phyloP scores from a whole-genome alignment of 2,329 filamentous ascomycete genomes.

The Salinomyces thailandicus region DNA sequence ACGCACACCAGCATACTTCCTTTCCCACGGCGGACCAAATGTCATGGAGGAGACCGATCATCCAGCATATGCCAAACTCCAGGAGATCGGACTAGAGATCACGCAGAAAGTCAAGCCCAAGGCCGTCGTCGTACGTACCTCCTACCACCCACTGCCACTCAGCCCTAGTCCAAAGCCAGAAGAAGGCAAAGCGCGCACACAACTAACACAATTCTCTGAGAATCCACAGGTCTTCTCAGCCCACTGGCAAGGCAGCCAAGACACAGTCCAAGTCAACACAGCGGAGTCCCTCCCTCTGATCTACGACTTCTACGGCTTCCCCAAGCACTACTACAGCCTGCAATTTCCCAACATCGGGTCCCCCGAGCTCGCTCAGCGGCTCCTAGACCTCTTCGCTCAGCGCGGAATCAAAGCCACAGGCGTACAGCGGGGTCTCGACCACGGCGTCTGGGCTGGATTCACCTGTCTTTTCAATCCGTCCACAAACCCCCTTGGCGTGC shows the following conservation, averaged over 20 bases:
- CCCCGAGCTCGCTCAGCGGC: constrained; percentile 47
- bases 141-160: too few relatives aligned
- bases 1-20: constrained; percentile 43
- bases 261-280: constrained; percentile 54
- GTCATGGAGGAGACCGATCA: constrained; percentile 60
- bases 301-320: constrained; percentile 68
- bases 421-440: constrained; percentile 57
- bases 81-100: constrained; percentile 58
- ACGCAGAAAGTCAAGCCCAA: constrained; percentile 59
- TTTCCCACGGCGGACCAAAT: constrained; percentile 47
- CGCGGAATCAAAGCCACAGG: constrained; percentile 52
- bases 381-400: constrained; percentile 45
- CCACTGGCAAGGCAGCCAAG: constrained; percentile 24
- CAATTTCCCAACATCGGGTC: constrained; percentile 55
- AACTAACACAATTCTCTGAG: too few relatives aligned
- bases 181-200: too few relatives aligned
- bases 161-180: too few relatives aligned
- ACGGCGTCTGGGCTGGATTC: constrained; percentile 65
- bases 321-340: constrained; percentile 56
- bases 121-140: constrained; percentile 47
- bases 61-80: constrained; percentile 54
- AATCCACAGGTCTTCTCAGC: neutral
- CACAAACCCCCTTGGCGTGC: constrained; percentile 34
- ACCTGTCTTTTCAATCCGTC: constrained; percentile 41
- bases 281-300: constrained; percentile 55